Evolutionary conservation across 805 yeast species (phyloP), one percentile per base, ranked within the genome.

Genomic region (Yarrowia keelungensis): DNA sequence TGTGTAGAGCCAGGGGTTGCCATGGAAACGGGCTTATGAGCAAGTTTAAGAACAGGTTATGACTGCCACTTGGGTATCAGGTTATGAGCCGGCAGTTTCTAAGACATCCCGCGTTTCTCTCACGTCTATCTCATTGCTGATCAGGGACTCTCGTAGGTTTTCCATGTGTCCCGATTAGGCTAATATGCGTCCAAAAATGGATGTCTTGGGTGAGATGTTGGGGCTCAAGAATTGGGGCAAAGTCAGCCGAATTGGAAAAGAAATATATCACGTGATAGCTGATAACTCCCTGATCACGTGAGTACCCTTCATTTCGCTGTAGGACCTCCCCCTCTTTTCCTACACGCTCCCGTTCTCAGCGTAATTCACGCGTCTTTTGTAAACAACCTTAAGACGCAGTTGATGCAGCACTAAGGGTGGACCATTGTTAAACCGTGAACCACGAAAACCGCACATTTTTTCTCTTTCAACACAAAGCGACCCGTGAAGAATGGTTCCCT

Each of bases 351-450:
- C 32, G 4, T 26, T 26, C 7, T 26, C 32, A 5, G 32, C 7
- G 32, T 26, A 53, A 56, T 26, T 41, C 62, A 41, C 62, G 62
- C 62, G 62, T 56, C 47, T 16, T 22, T 41, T 56, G 62, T 56
- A 56, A 41, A 56, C 62, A 56, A 41, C 62, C 19, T 56, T 56
- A 47, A 47, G 36, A 8, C 26, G 45, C 45, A 38, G 59, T 8
- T 5, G 39, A 7, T 32, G 54, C 39, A 50, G 39, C 51, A 35
- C 22, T 7, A 7, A 26, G 32, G 32, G 32, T 5, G 32, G 32
- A 26, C 32, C 32, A 26, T 26, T 26, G 32, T 26, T 26, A 26
- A 26, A 26, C 7, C 32, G 32, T 5, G 32, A 26, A 26, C 4
- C 32, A 26, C 32, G 32, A 26, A 26, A 26, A 26, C 32, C 32